Base-by-base conservation (phyloP, 352 stramenopile species). In the Thalassiosira mediterranea region DNA sequence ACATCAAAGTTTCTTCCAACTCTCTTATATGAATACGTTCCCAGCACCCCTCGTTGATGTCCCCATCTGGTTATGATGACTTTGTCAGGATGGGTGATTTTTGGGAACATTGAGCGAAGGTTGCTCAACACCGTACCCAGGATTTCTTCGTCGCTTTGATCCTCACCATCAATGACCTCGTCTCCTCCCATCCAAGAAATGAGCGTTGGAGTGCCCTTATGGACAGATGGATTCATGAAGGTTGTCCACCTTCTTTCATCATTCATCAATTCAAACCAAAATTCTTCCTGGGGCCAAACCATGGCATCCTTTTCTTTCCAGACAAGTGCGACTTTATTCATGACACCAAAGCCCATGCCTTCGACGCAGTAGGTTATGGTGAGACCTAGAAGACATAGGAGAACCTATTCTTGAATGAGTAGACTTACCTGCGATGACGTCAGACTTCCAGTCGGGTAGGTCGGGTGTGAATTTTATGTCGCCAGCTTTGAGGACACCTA, bases 251-350 rank as follows among this genome's bases (percentile, higher is more conserved):
- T 29, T 19, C 52, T 64, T 25, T 76, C 47, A 7, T 63, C 53
- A 31, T 64, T 74, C 31, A 82, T 63, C 17, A 79, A 28, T 19
- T 69, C 47, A 19, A 76, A 49, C 65, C 65, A 76, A 15, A 44
- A 44, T 17, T 73, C 60, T 31, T 72, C 37, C 23, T 56, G 25
- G 29, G 72, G 64, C 64, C 57, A 76, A 3, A 65, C 49, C 26
- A 67, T n/a, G 19, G 40, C 47, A n/a, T 44, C 13, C 23, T 53
- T 34, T 51, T 81, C 49, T 10, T 83, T 56, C 78, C 78, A 86
- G 46, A 44, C 42, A 46, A 86, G 44, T 11, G 76, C 65, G 34
- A 74, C 76, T 61, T 94, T 94, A 72, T 94, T 90, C 0, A 92
- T 46, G 0, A 76, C 64, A 7, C 89, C 89, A 67, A 90, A 89